phyloP scores from a whole-genome alignment of 768 basidiomycete genomes.

The Russula vinacea region DNA sequence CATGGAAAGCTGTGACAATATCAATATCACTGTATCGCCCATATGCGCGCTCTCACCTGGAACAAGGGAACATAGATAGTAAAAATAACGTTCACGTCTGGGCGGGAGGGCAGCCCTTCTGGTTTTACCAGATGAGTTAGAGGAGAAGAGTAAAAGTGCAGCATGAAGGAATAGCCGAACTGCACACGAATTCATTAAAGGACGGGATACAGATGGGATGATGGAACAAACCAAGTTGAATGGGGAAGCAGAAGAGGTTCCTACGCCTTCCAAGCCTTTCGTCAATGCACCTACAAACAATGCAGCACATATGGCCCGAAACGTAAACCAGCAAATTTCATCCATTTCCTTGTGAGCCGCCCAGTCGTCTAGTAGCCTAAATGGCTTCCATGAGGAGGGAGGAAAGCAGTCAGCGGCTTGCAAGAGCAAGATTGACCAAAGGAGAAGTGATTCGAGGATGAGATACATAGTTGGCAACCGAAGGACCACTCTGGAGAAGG shows the following conservation, averaged over 20 bases:
- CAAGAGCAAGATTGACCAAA: conserved; percentile 58
- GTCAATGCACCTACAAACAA: conserved; percentile 65
- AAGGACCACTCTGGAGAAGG: conserved; percentile 54
- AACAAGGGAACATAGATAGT: conserved; percentile 70
- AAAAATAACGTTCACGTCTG: conserved; percentile 70
- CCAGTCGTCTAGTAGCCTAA: conserved; percentile 46
- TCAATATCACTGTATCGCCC: not conserved
- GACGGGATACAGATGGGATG: not conserved
- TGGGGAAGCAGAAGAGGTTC: conserved; percentile 50
- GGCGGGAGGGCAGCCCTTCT: conserved; percentile 52
- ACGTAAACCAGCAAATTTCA: conserved; percentile 71
- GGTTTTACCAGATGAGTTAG: conserved; percentile 50
- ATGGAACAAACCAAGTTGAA: conserved; percentile 58
- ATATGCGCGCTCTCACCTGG: conserved; percentile 46
- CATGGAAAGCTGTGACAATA: conserved; percentile 48
- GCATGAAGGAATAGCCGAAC: conserved; percentile 75
- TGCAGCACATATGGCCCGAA: conserved; percentile 61
- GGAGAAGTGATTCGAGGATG: conserved; percentile 51
- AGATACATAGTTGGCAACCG: conserved; percentile 65
- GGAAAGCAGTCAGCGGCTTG: conserved; percentile 52
- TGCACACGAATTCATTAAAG: conserved; percentile 32
- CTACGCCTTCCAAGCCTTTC: conserved; percentile 63
- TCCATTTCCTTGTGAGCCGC: conserved; percentile 50
- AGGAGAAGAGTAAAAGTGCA: conserved; percentile 71
- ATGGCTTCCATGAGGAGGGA: conserved; percentile 34